Percentiles rank a stretch among this genome's conserved stretches.
Evolutionary conservation across 148 eudicot genomes (phyloP).

Genomic region (Vaccinium myrtillus): DNA sequence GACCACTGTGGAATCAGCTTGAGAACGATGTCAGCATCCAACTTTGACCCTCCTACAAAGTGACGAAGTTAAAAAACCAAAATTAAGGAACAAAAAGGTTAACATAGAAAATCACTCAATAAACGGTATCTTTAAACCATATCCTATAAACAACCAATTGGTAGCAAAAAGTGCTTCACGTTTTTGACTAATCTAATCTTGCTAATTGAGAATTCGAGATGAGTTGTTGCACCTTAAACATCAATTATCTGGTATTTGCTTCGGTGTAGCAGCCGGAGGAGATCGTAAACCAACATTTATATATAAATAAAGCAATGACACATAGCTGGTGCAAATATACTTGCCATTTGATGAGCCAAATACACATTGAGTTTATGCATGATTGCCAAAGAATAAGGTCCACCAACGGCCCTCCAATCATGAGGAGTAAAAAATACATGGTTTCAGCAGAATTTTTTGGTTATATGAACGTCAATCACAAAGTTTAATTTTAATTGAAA

Average conservation of each 20-base stretch:
- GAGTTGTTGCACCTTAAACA: background rate
- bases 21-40: constrained; percentile 50
- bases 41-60: constrained; percentile 30
- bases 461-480: background rate
- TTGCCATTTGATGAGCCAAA: background rate
- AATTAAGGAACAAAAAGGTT: background rate
- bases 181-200: background rate
- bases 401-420: background rate
- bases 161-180: background rate
- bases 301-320: background rate
- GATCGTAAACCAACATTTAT: background rate
- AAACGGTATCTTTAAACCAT: background rate
- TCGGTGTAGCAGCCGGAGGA: background rate
- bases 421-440: background rate
- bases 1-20: constrained; percentile 68
- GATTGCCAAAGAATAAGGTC: background rate
- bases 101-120: background rate
- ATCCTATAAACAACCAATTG: background rate
- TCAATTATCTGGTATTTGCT: background rate
- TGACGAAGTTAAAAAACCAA: background rate
- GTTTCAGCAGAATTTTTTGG: background rate
- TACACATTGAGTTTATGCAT: background rate
- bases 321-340: background rate
- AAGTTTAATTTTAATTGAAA: background rate
- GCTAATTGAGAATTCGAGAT: background rate